Evolutionary conservation across 768 basidiomycete genomes (phyloP).

Genomic region (Leccinellum luteum): DNA sequence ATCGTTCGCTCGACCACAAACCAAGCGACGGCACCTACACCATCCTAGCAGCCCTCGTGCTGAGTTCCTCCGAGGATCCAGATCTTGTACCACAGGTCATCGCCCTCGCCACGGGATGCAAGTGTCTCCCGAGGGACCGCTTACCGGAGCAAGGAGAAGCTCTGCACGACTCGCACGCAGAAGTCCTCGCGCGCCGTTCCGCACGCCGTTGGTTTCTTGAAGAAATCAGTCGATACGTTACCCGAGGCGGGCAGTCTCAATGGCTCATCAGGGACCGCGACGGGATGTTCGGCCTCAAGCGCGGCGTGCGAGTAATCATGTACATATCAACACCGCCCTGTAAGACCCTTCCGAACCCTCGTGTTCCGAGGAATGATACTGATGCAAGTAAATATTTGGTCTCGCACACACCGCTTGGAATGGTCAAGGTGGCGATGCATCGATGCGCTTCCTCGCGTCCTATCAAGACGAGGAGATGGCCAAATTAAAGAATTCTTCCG

Average conservation of each 20-base stretch:
- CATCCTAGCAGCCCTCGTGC: conserved; percentile 54
- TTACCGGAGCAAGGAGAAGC: conserved; percentile 72
- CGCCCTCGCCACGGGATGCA: conserved; percentile 79
- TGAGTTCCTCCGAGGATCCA: conserved; percentile 36
- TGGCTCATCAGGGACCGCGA: conserved; percentile 45
- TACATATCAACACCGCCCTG: conserved; percentile 76
- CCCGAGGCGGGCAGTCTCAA: conserved; percentile 35
- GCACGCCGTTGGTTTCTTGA: conserved; percentile 77
- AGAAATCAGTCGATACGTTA: conserved; percentile 44
- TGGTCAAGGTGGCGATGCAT: conserved; percentile 85
- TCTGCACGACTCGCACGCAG: conserved; percentile 89
- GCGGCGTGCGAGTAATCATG: conserved; percentile 53
- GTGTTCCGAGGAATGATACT: neutral
- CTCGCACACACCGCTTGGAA: neutral
- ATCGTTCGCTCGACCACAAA: conserved; percentile 43
- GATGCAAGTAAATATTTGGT: neutral
- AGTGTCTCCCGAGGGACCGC: conserved; percentile 68
- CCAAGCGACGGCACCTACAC: conserved; percentile 61
- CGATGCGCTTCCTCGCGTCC: conserved; percentile 71
- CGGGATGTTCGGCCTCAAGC: conserved; percentile 45
- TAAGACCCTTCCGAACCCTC: conserved; percentile 32
- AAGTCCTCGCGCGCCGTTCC: conserved; percentile 83
- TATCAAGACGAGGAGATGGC: conserved; percentile 77
- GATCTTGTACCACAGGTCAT: conserved; percentile 46
- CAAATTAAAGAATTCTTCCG: conserved; percentile 52